These are phyloP conservation scores for Dimocarpus longan DNA, from an alignment of 345 rosid species.

Conservation along the genomic window DNA sequence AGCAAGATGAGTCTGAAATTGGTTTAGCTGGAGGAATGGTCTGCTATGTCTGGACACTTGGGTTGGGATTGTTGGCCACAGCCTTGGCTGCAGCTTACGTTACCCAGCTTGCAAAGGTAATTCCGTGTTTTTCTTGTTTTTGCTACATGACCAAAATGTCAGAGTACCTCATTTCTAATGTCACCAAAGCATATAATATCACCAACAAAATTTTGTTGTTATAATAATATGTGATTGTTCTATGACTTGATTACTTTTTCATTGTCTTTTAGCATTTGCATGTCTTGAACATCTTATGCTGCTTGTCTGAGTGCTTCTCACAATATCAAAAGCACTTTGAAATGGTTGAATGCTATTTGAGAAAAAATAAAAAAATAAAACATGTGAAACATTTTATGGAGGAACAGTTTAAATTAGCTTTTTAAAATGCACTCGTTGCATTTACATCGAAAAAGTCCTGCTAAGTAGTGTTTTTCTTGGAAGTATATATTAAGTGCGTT, in stretches of 20 bases:
- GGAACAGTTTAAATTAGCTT: no score
- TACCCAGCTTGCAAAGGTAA: conserved; percentile 88
- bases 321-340: background rate
- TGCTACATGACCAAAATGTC: background rate
- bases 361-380: no score
- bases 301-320: background rate
- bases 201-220: background rate
- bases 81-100: conserved; percentile 90
- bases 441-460: no score
- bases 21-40: conserved; percentile 74
- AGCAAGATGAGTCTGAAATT: conserved; percentile 79
- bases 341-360: background rate
- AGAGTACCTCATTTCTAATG: background rate
- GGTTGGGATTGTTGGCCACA: conserved; percentile 78
- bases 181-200: background rate
- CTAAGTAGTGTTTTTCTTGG: background rate
- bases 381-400: no score
- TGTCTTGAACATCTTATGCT: background rate
- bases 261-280: background rate
- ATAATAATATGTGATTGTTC: background rate
- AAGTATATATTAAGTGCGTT: background rate
- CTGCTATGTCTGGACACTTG: conserved; percentile 80
- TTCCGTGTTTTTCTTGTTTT: background rate
- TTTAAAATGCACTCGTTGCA: background rate
- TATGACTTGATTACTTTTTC: background rate